Evolutionary conservation across 495 filamentous ascomycete species (phyloP), one percentile per base, ranked within the genome.

Genomic region (Jackrogersella minutella): DNA sequence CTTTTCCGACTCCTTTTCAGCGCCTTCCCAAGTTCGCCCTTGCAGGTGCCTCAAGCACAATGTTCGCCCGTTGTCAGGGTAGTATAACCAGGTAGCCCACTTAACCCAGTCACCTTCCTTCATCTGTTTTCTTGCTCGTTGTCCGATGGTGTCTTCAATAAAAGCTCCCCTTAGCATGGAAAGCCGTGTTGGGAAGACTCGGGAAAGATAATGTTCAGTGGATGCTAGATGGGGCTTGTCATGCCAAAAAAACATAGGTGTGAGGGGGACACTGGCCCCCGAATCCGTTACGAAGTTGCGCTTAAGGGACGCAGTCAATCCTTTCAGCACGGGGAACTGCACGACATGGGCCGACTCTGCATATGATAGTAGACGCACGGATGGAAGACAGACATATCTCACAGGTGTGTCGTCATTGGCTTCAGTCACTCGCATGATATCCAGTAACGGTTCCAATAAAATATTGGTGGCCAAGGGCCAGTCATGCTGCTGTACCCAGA

Each of bases 401-500:
- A 80, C 67, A 0, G 78, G 78, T 2, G 54, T 46, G 5, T 19
- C 43, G 46, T 43, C 55, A 11, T 64, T 41, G 9, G 21, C 50
- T 31, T 65, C 69, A 10, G 74, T 60, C 24, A 69, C 52, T 47
- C 62, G 69, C 80, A 82, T 82, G 55, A 79, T 53, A 1, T 76
- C 69, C 6, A 82, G 63, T 9, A 82, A 58, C 13, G 77, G 58
- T 0, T 53, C 47, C 0, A 82, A 40, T 1, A 77, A 77, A 33
- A 82, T 78, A 43, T 80, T 69, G 4, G 74, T 68, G 24, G 77
- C 69, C 0, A 82, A 62, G 17, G 75, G 56, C 80, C 80, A 82
- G 66, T 82, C 80, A 59, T 82, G 80, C 72, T 82, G 80, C 62
- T 82, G 80, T 1, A 82, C 72, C 80, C 80, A 82, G 37, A 80